Percentiles rank a stretch among this genome's conserved stretches.
phyloP scores from a whole-genome alignment of 768 basidiomycete species.

The Lentinus tigrinus region DNA sequence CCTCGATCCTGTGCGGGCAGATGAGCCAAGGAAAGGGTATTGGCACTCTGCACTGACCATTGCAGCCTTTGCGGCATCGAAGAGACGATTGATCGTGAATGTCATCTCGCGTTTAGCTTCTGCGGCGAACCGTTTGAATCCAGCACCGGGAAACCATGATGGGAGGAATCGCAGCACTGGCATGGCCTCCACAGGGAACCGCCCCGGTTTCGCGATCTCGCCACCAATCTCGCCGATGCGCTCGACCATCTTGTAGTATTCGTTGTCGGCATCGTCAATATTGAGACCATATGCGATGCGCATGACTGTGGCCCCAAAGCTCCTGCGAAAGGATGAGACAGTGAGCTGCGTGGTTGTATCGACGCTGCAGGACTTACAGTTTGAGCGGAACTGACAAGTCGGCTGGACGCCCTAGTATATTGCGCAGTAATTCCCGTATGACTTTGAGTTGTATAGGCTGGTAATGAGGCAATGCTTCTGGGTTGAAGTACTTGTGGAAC shows the following conservation, averaged over 20 bases:
- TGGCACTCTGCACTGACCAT: neutral
- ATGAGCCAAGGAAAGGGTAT: neutral
- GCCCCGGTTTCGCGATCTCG: slow-evolving; percentile 20
- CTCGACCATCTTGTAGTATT: slow-evolving; percentile 24
- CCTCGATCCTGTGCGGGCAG: neutral
- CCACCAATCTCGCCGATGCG: slow-evolving; percentile 27
- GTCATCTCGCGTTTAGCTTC: neutral
- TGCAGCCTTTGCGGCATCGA: neutral
- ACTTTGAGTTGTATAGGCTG: slow-evolving; percentile 2
- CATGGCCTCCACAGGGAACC: slow-evolving; percentile 31
- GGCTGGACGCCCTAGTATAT: slow-evolving; percentile 5
- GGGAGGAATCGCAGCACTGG: slow-evolving; percentile 24
- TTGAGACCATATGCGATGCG: slow-evolving; percentile 30
- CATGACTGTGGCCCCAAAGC: slow-evolving; percentile 18
- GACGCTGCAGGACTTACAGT: slow-evolving; percentile 1
- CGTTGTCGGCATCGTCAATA: slow-evolving; percentile 25
- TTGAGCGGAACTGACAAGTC: slow-evolving; percentile 5
- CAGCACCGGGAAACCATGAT: slow-evolving; percentile 18
- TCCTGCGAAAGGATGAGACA: neutral
- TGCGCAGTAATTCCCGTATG: neutral
- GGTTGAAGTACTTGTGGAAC: slow-evolving; percentile 11
- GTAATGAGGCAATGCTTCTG: slow-evolving; percentile 4
- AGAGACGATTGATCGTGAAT: neutral
- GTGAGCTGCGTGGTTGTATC: neutral
- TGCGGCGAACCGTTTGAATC: slow-evolving; percentile 6